Conservation (phyloP, 2,329 filamentous ascomycete genomes). For the Cryoendolithus antarcticus region DNA sequence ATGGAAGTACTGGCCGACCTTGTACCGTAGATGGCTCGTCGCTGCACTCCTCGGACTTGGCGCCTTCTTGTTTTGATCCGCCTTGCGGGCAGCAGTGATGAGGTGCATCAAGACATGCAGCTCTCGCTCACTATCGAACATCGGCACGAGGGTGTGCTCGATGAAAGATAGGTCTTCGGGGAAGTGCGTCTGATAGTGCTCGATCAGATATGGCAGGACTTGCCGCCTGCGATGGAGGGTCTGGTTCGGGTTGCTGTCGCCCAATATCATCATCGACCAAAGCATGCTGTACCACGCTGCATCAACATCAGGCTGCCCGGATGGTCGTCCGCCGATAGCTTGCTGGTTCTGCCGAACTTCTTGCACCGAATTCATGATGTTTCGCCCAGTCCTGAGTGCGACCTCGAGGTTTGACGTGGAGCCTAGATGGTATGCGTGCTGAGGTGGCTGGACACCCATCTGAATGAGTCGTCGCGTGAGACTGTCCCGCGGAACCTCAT, state of each 20-base stretch:
- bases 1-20: constrained; percentile 70
- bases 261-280: constrained; percentile 50
- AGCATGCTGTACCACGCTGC: constrained; percentile 58
- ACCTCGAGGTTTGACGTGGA: constrained; percentile 55
- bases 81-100: constrained; percentile 42
- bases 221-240: constrained; percentile 35
- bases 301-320: constrained; percentile 37
- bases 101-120: constrained; percentile 43
- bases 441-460: constrained; percentile 30
- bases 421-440: constrained; percentile 44
- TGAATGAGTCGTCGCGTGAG: constrained; percentile 46
- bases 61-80: constrained; percentile 44
- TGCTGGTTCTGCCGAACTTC: constrained; percentile 26
- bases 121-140: constrained; percentile 41
- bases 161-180: constrained; percentile 62
- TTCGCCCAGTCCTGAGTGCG: constrained; percentile 63
- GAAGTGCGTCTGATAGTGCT: constrained; percentile 52
- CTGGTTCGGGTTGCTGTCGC: constrained; percentile 16
- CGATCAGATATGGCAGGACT: constrained; percentile 52
- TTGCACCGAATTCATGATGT: constrained; percentile 64
- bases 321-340: constrained; percentile 11
- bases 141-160: constrained; percentile 52
- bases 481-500: constrained; percentile 49
- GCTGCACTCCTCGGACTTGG: constrained; percentile 7
- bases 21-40: constrained; percentile 43